These are phyloP conservation scores for Colletotrichum gloeosporioides DNA, from an alignment of 2,329 filamentous ascomycete genomes.

Conservation along the genomic window DNA sequence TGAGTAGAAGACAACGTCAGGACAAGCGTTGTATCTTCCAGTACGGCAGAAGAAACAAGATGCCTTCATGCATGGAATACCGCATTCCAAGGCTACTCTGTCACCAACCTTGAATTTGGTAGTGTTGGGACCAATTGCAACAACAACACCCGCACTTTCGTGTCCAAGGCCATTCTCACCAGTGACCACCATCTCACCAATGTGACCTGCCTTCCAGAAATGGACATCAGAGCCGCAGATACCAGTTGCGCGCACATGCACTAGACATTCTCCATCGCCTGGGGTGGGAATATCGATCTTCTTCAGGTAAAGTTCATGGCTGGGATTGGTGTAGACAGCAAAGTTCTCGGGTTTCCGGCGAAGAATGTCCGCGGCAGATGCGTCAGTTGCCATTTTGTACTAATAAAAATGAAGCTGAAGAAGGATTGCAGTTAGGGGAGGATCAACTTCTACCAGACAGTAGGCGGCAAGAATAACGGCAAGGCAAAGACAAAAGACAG, in stretches of 20 bases:
- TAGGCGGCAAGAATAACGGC: neutral
- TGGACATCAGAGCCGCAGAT: conserved; percentile 62
- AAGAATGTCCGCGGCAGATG: neutral
- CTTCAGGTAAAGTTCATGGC: conserved; percentile 70
- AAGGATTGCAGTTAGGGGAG: neutral
- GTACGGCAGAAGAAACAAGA: conserved; percentile 38
- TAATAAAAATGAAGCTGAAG: neutral
- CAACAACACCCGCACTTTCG: conserved; percentile 11
- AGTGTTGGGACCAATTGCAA: neutral
- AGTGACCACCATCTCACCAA: conserved; percentile 36
- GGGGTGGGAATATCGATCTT: conserved; percentile 50
- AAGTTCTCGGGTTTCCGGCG: conserved; percentile 52
- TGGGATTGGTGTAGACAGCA: conserved; percentile 73
- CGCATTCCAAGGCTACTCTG: conserved; percentile 25
- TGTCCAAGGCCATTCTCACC: conserved; percentile 13
- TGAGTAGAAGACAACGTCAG: conserved; percentile 42
- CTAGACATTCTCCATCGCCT: conserved; percentile 41
- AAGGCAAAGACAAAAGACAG: neutral
- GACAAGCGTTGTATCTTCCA: conserved; percentile 46
- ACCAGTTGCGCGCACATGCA: conserved; percentile 71
- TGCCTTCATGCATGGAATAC: conserved; percentile 34
- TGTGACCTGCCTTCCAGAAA: conserved; percentile 42
- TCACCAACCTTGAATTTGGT: conserved; percentile 4
- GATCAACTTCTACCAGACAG: neutral
- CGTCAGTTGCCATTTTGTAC: neutral